Evolutionary conservation across 1,139 yeast species (phyloP).

Genomic region (Debaryomycetaceae sp.): DNA sequence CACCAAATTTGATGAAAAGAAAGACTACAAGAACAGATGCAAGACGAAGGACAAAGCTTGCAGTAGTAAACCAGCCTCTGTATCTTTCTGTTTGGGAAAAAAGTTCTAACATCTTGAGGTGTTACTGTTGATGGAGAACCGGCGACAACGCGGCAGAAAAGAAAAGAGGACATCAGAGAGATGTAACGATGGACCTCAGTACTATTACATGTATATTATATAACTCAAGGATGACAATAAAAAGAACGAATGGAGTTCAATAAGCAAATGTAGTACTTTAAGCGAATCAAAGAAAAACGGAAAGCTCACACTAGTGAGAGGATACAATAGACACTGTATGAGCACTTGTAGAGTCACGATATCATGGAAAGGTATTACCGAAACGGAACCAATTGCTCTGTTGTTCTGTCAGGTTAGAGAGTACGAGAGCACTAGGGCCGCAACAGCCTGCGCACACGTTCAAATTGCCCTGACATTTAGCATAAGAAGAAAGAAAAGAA

Average conservation of each 20-base stretch:
- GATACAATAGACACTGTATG: slow-evolving; percentile 16
- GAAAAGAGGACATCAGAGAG: not conserved
- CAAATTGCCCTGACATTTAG: slow-evolving; percentile 27
- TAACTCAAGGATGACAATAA: no score
- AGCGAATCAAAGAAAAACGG: not conserved
- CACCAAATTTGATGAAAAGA: slow-evolving; percentile 39
- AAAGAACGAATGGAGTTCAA: no score
- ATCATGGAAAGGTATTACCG: slow-evolving; percentile 17
- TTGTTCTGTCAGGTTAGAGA: slow-evolving; percentile 34
- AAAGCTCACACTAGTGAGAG: not conserved
- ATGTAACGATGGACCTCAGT: not conserved
- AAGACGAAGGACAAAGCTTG: slow-evolving; percentile 21
- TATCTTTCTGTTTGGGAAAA: slow-evolving; percentile 39
- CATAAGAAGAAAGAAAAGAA: slow-evolving; percentile 13
- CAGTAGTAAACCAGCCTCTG: slow-evolving; percentile 24
- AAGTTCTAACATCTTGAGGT: slow-evolving; percentile 9
- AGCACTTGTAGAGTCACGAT: slow-evolving; percentile 27
- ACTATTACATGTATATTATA: slow-evolving; percentile 9
- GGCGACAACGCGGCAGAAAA: slow-evolving; percentile 1
- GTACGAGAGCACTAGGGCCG: slow-evolving; percentile 32
- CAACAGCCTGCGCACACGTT: slow-evolving; percentile 27
- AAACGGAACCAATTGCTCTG: slow-evolving; percentile 26
- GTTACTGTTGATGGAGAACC: not conserved
- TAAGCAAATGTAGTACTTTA: no score
- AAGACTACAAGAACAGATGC: slow-evolving; percentile 42